Base-by-base conservation (phyloP, 2,329 filamentous ascomycete species). In the Purpureocillium lavendulum region DNA sequence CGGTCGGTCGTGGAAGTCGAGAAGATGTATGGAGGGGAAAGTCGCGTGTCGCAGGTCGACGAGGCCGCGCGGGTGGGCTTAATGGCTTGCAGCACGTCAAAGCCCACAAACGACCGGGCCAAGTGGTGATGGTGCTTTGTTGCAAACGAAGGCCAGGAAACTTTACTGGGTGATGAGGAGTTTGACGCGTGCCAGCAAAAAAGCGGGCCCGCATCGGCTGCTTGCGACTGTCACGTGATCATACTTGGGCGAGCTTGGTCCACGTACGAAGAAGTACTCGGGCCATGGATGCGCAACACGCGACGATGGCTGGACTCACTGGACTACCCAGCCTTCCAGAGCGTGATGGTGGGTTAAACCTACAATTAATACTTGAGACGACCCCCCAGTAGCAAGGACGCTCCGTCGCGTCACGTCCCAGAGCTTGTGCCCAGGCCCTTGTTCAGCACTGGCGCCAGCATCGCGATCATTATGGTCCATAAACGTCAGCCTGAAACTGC, bases 111-210 rank as follows among this genome's bases (percentile, higher is more conserved):
- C 31, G 7, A 13, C 12, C 14, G n/a, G 13, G 14, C 34, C 24
- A 33, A 30, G 16, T 11, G 12, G 37, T 28, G 18, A 29, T 28
- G 12, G 18, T 15, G 21, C 30, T 33, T 12, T 36, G 29, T 33
- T 11, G 13, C 24, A 17, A 13, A 30, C 16, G 34, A 35, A 10
- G 21, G 6, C 5, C 21, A 24, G 14, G 13, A 21, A 40, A 40
- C 5, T 29, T 35, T 42, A 43, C 38, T 17, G 32, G 16, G 40
- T 10, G 21, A 41, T 45, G 48, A 49, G 48, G 46, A 50, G 46
- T 49, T 51, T 51, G 49, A 49, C 41, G 43, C 44, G 46, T 32
- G 30, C 16, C 36, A 38, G 36, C 34, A 49, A 48, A 47, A 50
- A 48, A 37, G 12, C 37, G 3, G n/a, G 33, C 13, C 16, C 9